Conservation (phyloP, 139 green algal species). For the Raphidocelis subcapitata region DNA sequence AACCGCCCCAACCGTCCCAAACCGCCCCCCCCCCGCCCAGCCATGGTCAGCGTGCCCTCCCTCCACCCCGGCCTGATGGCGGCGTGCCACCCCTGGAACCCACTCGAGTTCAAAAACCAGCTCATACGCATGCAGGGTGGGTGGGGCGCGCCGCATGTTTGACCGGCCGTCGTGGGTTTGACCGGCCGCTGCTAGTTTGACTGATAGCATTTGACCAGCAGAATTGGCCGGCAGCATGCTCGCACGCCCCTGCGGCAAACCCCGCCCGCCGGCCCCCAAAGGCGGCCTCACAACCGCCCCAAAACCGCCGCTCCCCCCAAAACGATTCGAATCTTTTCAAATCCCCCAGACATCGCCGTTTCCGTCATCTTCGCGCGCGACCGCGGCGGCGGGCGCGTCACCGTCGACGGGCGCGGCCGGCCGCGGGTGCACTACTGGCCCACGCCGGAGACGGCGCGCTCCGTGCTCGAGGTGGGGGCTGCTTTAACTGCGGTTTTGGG, state of each 20-base stretch:
- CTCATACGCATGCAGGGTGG: neutral
- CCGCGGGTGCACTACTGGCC: conserved; percentile 53
- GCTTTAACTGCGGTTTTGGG: too few species aligned
- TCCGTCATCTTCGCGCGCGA: conserved; percentile 52
- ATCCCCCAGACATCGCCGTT: neutral
- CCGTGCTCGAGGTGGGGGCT: conserved; percentile 37
- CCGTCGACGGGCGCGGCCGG: conserved; percentile 24
- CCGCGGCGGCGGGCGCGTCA: conserved; percentile 32
- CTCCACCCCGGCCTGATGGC: conserved; percentile 22
- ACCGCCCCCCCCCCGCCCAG: neutral
- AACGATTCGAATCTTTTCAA: conserved; percentile 17
- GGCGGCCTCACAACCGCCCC: conserved; percentile 4
- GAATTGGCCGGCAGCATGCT: too few species aligned
- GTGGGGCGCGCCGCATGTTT: neutral
- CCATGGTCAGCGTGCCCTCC: conserved; percentile 23
- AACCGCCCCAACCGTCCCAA: neutral
- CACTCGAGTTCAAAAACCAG: neutral
- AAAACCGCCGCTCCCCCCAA: neutral
- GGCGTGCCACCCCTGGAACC: neutral
- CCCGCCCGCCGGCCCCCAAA: too few species aligned
- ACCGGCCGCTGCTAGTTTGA: conserved; percentile 25
- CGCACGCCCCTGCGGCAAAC: too few species aligned
- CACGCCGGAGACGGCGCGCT: conserved; percentile 21
- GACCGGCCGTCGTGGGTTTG: conserved; percentile 24
- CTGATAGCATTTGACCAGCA: too few species aligned